phyloP scores from a whole-genome alignment of 345 rosid species.

The Brassica nigra region DNA sequence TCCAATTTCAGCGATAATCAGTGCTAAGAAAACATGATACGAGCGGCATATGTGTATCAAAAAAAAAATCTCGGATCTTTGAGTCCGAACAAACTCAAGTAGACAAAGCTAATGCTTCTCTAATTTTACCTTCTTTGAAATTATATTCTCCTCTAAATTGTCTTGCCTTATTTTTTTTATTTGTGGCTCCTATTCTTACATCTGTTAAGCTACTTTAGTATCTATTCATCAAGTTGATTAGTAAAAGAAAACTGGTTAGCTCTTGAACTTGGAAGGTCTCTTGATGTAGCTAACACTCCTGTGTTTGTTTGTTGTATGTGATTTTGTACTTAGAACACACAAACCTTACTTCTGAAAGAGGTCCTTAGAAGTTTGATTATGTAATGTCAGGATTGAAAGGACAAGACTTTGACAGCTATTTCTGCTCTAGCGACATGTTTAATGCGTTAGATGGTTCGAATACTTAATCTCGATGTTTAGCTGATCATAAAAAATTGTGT shows the following conservation, averaged over 20 bases:
- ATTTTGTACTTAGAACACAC: neutral
- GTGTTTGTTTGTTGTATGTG: neutral
- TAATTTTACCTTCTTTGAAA: neutral
- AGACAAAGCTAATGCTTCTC: neutral
- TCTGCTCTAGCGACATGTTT: neutral
- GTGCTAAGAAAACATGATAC: neutral
- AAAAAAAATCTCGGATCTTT: neutral
- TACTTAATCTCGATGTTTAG: neutral
- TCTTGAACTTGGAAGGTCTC: slow-evolving; percentile 5
- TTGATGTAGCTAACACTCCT: slow-evolving; percentile 2
- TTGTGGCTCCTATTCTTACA: too few relatives aligned
- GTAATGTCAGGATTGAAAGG: neutral
- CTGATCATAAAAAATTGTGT: neutral
- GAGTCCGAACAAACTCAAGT: too few relatives aligned
- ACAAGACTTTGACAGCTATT: neutral
- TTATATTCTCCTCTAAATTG: neutral
- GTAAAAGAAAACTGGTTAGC: neutral
- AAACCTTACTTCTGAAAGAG: neutral
- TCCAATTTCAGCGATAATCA: neutral
- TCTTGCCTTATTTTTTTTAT: neutral
- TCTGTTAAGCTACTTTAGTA: neutral
- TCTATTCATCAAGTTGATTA: neutral
- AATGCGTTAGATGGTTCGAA: neutral
- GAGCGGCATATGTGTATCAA: neutral
- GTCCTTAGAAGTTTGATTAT: neutral